Conservation (phyloP, 495 filamentous ascomycete species). For the Acidiella bohemica region DNA sequence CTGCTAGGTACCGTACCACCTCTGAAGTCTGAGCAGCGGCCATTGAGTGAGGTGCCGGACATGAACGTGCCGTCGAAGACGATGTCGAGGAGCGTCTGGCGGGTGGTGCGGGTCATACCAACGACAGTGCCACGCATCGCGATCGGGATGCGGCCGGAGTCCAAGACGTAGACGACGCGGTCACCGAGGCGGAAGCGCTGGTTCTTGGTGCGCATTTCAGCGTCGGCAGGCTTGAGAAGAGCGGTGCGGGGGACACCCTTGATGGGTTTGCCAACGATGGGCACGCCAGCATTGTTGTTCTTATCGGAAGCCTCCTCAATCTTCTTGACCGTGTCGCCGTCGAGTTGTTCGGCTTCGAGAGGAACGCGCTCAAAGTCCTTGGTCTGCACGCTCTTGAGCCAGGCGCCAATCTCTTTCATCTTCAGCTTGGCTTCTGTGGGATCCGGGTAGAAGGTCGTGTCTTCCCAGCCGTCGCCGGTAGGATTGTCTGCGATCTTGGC, state of each 20-base stretch:
- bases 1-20: slow-evolving; percentile 78
- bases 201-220: slow-evolving; percentile 74
- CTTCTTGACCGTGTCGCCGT: slow-evolving; percentile 70
- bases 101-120: slow-evolving; percentile 73
- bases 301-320: slow-evolving; percentile 67
- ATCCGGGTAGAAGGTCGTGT: slow-evolving; percentile 69
- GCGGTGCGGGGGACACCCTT: slow-evolving; percentile 70
- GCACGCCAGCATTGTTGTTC: slow-evolving; percentile 37
- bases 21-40: slow-evolving; percentile 87
- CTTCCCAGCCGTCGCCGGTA: slow-evolving; percentile 56
- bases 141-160: slow-evolving; percentile 89
- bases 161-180: slow-evolving; percentile 81
- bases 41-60: slow-evolving; percentile 80
- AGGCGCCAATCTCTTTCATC: slow-evolving; percentile 77
- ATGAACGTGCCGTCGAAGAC: slow-evolving; percentile 93
- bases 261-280: slow-evolving; percentile 47
- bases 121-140: slow-evolving; percentile 83
- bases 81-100: slow-evolving; percentile 71
- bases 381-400: slow-evolving; percentile 79
- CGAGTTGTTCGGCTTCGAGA: slow-evolving; percentile 87
- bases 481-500: slow-evolving; percentile 67
- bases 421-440: slow-evolving; percentile 54
- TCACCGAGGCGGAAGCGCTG: slow-evolving; percentile 81
- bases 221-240: slow-evolving; percentile 79
- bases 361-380: slow-evolving; percentile 88